These are phyloP conservation scores for Fusarium liriodendri DNA, from an alignment of 2,329 filamentous ascomycete species.

Conservation along the genomic window DNA sequence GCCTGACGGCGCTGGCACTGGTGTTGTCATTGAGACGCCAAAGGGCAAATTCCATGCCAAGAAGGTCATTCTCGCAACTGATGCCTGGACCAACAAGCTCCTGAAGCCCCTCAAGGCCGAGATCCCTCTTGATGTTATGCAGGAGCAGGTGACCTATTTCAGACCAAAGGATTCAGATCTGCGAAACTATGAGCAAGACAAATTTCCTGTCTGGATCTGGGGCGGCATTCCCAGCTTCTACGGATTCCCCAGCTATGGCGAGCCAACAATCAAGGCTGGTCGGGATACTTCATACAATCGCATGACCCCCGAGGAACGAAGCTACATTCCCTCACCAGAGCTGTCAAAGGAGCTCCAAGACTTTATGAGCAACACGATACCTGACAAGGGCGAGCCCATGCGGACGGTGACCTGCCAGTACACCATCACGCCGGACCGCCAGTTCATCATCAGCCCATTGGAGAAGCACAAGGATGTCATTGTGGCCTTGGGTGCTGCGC, in stretches of 20 bases:
- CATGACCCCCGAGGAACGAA: constrained; percentile 27
- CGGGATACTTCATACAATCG: constrained; percentile 28
- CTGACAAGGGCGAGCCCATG: constrained; percentile 11
- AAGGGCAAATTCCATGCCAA: constrained; percentile 14
- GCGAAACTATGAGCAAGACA: not conserved
- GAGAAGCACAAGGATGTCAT: constrained; percentile 29
- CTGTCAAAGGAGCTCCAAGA: constrained; percentile 9
- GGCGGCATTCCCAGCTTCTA: constrained; percentile 17
- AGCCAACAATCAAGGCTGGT: constrained; percentile 32
- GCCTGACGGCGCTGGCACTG: not conserved
- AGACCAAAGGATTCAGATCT: constrained; percentile 19
- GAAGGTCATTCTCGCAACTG: constrained; percentile 26
- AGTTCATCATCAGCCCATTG: constrained; percentile 38
- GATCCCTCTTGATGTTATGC: constrained; percentile 33
- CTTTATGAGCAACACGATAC: constrained; percentile 24
- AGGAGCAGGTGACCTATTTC: constrained; percentile 38
- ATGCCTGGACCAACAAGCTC: constrained; percentile 35
- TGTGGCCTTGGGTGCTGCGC: constrained; percentile 33
- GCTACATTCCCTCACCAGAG: constrained; percentile 17
- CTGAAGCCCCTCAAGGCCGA: constrained; percentile 16
- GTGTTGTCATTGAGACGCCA: constrained; percentile 17
- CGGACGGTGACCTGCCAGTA: constrained; percentile 44
- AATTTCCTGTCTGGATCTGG: constrained; percentile 37
- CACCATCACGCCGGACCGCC: constrained; percentile 38
- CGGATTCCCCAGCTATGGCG: constrained; percentile 28